phyloP scores from a whole-genome alignment of 768 basidiomycete species.

The Wakefieldia striispora region DNA sequence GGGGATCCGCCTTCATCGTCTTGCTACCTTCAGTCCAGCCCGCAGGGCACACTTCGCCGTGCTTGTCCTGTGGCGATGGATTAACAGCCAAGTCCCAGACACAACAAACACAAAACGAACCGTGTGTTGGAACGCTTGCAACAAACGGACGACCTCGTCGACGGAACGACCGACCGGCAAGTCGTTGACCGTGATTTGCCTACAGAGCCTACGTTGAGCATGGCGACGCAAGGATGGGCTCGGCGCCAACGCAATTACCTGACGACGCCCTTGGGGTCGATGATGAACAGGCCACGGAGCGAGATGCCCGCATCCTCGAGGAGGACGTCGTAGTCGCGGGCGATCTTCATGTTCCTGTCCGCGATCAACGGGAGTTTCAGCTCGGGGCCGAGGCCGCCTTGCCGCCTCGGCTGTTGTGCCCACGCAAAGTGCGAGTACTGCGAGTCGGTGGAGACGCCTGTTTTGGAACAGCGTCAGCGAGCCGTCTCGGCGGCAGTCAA shows the following conservation, averaged over 20 bases:
- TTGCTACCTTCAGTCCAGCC: constrained; percentile 83
- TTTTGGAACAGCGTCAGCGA: neutral
- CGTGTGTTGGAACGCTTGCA: constrained; percentile 92
- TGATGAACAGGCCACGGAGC: constrained; percentile 83
- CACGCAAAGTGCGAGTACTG: constrained; percentile 86
- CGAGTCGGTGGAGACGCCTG: constrained; percentile 86
- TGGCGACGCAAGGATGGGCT: too few relatives aligned
- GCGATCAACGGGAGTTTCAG: constrained; percentile 82
- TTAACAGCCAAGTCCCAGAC: neutral
- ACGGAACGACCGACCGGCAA: constrained; percentile 94
- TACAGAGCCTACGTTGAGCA: constrained; percentile 21
- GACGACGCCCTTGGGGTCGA: constrained; percentile 79
- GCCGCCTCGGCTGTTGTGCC: constrained; percentile 76
- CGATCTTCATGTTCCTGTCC: constrained; percentile 74
- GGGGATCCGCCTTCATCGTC: constrained; percentile 82
- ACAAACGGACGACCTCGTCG: constrained; percentile 85
- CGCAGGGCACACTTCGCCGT: constrained; percentile 92
- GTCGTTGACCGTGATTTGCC: constrained; percentile 88
- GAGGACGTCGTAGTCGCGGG: constrained; percentile 84
- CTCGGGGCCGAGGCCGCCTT: constrained; percentile 88
- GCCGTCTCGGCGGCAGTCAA: too few relatives aligned
- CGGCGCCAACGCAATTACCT: too few relatives aligned
- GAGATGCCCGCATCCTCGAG: constrained; percentile 87
- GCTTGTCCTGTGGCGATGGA: constrained; percentile 50
- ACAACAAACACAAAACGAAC: constrained; percentile 39